A percentile compares a stretch with the other conserved stretches of the same genome.
These are phyloP conservation scores for Hemileccinum rubropunctum DNA, from an alignment of 768 basidiomycete species.

Conservation along the genomic window DNA sequence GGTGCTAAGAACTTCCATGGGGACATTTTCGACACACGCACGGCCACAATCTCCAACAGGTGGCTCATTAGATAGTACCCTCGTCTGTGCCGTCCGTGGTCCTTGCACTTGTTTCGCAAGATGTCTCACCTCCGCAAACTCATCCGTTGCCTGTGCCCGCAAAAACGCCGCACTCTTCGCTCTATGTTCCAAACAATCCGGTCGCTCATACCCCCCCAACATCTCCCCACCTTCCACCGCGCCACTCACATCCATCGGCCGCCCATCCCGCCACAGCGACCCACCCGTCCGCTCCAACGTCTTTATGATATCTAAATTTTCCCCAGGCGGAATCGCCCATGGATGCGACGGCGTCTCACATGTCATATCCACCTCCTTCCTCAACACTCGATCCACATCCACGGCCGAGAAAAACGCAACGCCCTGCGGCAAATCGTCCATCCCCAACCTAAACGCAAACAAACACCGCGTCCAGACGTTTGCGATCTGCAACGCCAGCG, in stretches of 20 bases:
- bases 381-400: slow-evolving; percentile 84
- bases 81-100: not conserved
- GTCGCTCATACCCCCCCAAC: slow-evolving; percentile 47
- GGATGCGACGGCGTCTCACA: slow-evolving; percentile 95
- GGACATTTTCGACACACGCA: too few species aligned
- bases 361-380: slow-evolving; percentile 96
- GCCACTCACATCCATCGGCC: slow-evolving; percentile 43
- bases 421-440: slow-evolving; percentile 94
- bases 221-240: slow-evolving; percentile 10
- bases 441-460: slow-evolving; percentile 90
- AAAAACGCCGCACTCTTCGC: slow-evolving; percentile 64
- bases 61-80: too few species aligned
- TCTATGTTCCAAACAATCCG: slow-evolving; percentile 66
- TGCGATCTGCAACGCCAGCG: slow-evolving; percentile 90
- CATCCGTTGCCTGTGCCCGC: slow-evolving; percentile 71
- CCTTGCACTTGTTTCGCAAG: slow-evolving; percentile 49
- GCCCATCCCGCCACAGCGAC: slow-evolving; percentile 58
- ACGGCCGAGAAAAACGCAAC: slow-evolving; percentile 98
- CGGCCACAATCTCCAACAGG: too few species aligned
- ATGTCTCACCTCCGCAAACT: slow-evolving; percentile 68
- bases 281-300: slow-evolving; percentile 72
- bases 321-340: slow-evolving; percentile 77
- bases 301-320: slow-evolving; percentile 69
- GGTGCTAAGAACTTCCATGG: too few species aligned
- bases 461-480: slow-evolving; percentile 93